Conservation (phyloP, 2,329 filamentous ascomycete genomes). For the Akanthomyces uredinophilus region DNA sequence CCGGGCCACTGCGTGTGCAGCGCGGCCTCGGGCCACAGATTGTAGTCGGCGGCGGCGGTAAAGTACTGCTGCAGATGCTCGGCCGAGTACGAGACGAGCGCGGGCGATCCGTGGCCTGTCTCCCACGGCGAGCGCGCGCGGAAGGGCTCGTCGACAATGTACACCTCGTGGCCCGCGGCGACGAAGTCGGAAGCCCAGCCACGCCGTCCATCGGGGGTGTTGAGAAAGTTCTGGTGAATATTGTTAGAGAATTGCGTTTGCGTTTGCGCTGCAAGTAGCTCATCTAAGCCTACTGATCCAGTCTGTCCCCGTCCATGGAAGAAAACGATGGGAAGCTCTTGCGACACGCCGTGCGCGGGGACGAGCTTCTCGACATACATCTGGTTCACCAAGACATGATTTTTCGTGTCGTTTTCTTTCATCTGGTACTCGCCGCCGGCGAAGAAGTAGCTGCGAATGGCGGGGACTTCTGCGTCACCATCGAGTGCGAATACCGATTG, state of each 20-base stretch:
- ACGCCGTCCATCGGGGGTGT: conserved; percentile 40
- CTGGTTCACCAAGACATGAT: conserved; percentile 35
- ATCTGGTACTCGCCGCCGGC: conserved; percentile 32
- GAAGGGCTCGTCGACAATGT: conserved; percentile 41
- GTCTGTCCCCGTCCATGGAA: conserved; percentile 40
- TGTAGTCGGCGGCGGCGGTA: conserved; percentile 30
- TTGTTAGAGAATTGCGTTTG: not conserved
- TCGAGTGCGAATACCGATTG: not conserved
- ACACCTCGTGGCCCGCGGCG: conserved; percentile 40
- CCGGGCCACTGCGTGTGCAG: conserved; percentile 41
- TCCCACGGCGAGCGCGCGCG: conserved; percentile 41
- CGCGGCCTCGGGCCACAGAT: conserved; percentile 34
- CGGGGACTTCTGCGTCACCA: conserved; percentile 15
- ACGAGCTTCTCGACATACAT: conserved; percentile 49
- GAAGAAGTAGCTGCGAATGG: conserved; percentile 30
- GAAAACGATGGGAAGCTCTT: conserved; percentile 33
- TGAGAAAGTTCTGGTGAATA: conserved; percentile 37
- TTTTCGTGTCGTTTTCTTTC: conserved; percentile 22
- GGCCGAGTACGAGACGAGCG: conserved; percentile 25
- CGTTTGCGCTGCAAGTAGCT: not conserved
- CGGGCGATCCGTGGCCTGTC: conserved; percentile 25
- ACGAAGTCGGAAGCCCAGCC: conserved; percentile 47
- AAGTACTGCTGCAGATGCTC: conserved; percentile 34
- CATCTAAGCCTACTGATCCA: conserved; percentile 29
- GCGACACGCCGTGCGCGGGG: conserved; percentile 25